These are phyloP conservation scores for Blastobotrys indianensis DNA, from an alignment of 1,139 yeast genomes.

Conservation along the genomic window DNA sequence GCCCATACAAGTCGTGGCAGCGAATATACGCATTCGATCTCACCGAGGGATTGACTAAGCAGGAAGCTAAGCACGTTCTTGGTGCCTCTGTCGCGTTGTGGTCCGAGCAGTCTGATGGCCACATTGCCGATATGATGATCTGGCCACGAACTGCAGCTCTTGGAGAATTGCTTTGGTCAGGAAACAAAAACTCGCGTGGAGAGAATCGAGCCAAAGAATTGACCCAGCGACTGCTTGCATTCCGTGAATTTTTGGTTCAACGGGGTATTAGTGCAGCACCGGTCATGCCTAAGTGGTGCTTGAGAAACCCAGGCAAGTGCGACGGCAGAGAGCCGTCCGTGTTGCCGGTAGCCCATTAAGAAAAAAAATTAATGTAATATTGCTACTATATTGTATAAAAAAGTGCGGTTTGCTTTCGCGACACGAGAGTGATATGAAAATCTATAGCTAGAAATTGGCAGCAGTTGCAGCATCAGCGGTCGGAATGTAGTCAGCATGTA, in stretches of 20 bases:
- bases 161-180: conserved; percentile 46
- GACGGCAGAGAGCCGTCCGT: neutral
- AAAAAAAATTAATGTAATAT: no score
- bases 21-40: conserved; percentile 42
- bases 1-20: conserved; percentile 47
- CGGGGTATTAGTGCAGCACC: conserved; percentile 39
- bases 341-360: neutral
- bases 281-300: conserved; percentile 41
- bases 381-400: no score
- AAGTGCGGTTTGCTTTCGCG: neutral
- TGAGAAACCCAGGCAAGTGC: conserved; percentile 19
- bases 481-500: neutral
- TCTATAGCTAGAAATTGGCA: neutral
- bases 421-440: neutral
- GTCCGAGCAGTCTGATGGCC: conserved; percentile 43
- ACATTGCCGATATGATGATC: conserved; percentile 36
- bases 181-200: conserved; percentile 36
- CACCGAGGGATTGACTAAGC: conserved; percentile 34
- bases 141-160: conserved; percentile 49
- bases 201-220: conserved; percentile 33
- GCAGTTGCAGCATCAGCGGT: neutral
- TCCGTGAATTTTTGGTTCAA: conserved; percentile 41
- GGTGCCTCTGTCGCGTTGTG: conserved; percentile 46
- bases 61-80: conserved; percentile 35
- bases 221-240: conserved; percentile 41